phyloP scores from a whole-genome alignment of 768 basidiomycete species.

The Lactarius hatsudake region DNA sequence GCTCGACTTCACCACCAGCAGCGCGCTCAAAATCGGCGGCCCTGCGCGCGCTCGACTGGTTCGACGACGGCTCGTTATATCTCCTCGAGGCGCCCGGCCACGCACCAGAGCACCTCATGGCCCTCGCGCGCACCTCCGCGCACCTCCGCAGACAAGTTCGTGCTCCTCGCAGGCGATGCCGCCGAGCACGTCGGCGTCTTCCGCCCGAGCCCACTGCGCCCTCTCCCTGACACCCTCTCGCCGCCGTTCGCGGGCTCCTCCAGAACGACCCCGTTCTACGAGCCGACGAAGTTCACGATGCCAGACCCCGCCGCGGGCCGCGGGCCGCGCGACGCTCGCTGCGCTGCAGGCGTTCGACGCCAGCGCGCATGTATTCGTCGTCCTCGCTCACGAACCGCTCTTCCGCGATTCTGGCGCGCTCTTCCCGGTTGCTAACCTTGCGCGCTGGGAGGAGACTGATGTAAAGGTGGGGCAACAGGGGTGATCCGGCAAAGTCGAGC shows the following conservation, averaged over 20 bases:
- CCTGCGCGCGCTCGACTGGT: conserved; percentile 2
- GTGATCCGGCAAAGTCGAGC: too few species aligned
- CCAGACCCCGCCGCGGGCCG: background rate
- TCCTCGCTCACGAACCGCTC: background rate
- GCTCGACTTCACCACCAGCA: background rate
- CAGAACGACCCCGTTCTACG: background rate
- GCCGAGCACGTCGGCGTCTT: background rate
- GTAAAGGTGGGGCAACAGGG: too few species aligned
- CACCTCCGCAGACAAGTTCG: background rate
- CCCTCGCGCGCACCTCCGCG: background rate
- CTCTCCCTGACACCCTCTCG: background rate
- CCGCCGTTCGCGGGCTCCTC: background rate
- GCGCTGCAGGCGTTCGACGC: background rate
- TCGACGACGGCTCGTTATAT: background rate
- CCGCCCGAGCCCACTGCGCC: background rate
- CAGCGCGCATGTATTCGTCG: background rate
- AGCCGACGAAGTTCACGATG: background rate
- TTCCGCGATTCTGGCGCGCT: background rate
- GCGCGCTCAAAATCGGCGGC: background rate
- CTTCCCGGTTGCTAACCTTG: background rate
- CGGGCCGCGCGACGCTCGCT: background rate
- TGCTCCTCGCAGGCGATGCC: background rate
- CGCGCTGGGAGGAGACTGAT: background rate
- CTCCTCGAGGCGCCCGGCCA: background rate
- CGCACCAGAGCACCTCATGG: background rate